Base-by-base conservation (phyloP, 1,139 yeast genomes). In the Saccharomyces hybrid region DNA sequence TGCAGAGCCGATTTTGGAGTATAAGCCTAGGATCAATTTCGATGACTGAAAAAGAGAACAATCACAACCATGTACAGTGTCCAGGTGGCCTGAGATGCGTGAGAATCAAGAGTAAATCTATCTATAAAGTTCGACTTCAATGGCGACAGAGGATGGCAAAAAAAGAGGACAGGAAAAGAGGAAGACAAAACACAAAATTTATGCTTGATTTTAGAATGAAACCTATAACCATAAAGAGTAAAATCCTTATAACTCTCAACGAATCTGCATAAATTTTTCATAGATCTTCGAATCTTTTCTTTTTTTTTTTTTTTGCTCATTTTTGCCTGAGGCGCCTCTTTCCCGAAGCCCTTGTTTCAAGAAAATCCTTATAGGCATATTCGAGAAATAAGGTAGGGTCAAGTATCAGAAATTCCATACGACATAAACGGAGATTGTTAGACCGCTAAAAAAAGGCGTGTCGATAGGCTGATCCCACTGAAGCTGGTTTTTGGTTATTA, bases 291-390 rank as follows among this genome's bases (percentile, higher is more conserved):
- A 38, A 38, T 38, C 44, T 38, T 38, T 38, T 38, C 44, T 38
- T 38, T 38, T 38, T 38, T 38, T 38, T 38, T 38, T 19, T 19
- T 19, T 34, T 34, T 19, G 44, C 44, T 38, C 44, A 11, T 19
- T 38, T 38, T 38, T 38, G 44, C 44, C 19, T 38, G 44, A 13
- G 44, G 44, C 44, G 44, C 44, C 44, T 38, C 44, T 38, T 38
- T 38, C n/a, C 44, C 44, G 44, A 38, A 38, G 44, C 44, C 44
- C 44, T 38, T 38, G 44, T 38, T 38, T 38, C 44, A 38, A 16
- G 44, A 38, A 19, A 16, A 38, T 38, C 44, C 44, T 9, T 16
- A 19, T 38, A 38, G 44, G 44, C 25, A 5, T 9, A 38, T 38
- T 38, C 44, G 25, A 38, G 44, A 38, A 38, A 38, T 38, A 38